These are phyloP conservation scores for Falciphora oryzae DNA, from an alignment of 2,329 filamentous ascomycete genomes.

Conservation along the genomic window DNA sequence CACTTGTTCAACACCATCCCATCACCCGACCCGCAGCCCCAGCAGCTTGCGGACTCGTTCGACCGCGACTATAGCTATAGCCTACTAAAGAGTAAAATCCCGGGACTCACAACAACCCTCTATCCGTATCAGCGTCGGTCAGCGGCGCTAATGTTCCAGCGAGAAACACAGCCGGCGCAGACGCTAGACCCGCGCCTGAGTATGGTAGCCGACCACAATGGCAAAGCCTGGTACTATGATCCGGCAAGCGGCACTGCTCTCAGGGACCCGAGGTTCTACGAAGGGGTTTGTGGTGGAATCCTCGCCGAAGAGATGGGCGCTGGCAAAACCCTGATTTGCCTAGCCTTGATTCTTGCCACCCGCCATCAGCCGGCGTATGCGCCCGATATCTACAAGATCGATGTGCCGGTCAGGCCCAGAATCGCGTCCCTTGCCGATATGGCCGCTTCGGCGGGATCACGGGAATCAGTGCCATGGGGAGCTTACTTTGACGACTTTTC, in stretches of 20 bases:
- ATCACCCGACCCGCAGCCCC: constrained; percentile 56
- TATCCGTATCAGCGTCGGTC: constrained; percentile 78
- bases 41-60: constrained; percentile 15
- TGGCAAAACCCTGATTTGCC: constrained; percentile 84
- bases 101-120: constrained; percentile 58
- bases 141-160: constrained; percentile 76
- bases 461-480: constrained; percentile 65
- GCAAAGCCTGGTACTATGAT: constrained; percentile 64
- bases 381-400: constrained; percentile 50
- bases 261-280: constrained; percentile 64
- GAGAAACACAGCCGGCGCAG: constrained; percentile 60
- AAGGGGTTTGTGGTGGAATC: constrained; percentile 69
- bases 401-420: constrained; percentile 32
- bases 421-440: constrained; percentile 60
- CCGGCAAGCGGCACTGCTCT: constrained; percentile 56
- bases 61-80: constrained; percentile 46
- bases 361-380: constrained; percentile 60
- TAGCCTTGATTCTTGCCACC: constrained; percentile 49
- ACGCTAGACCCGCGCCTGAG: constrained; percentile 70
- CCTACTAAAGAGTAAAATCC: constrained; percentile 46
- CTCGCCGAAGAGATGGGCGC: constrained; percentile 75
- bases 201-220: constrained; percentile 52
- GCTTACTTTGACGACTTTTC: constrained; percentile 50
- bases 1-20: constrained; percentile 69
- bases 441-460: constrained; percentile 64